Evolutionary conservation across 1,139 yeast species (phyloP).

Genomic region (Pichia sp.): DNA sequence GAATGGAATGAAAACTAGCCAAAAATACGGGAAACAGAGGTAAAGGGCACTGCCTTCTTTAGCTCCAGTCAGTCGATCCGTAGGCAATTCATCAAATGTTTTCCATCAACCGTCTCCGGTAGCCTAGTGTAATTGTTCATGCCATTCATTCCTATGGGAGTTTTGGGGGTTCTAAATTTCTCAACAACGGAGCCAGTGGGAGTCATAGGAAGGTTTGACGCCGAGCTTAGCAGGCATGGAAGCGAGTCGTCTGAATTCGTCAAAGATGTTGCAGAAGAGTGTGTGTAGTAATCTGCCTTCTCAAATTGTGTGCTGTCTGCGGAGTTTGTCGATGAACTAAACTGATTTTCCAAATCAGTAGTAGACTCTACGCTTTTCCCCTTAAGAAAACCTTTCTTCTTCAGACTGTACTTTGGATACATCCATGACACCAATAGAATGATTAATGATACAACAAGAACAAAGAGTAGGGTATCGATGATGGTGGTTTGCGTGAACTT

Average conservation of each 20-base stretch:
- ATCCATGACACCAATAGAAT: not conserved
- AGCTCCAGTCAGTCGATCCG: constrained; percentile 4
- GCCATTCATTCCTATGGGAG: not conserved
- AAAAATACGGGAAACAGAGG: not conserved
- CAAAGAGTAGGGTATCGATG: not conserved
- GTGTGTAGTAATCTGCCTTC: not conserved
- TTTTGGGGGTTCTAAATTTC: not conserved
- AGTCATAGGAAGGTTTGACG: not conserved
- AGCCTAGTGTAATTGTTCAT: not conserved
- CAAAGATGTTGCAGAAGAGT: not conserved
- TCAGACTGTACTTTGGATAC: not conserved
- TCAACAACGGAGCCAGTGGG: not conserved
- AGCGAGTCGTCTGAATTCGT: not conserved
- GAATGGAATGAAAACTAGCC: not conserved
- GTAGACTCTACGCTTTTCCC: not conserved
- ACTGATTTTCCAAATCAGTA: constrained; percentile 6
- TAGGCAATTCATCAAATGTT: constrained; percentile 6
- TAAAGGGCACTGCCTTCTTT: not conserved
- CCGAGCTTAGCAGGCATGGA: not conserved
- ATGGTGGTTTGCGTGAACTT: not conserved
- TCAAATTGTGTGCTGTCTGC: not conserved
- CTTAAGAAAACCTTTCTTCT: not conserved
- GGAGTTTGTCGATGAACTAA: not conserved
- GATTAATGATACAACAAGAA: not conserved
- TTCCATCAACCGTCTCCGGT: constrained; percentile 1